These are phyloP conservation scores for Trichoderma sp. DNA, from an alignment of 2,329 filamentous ascomycete genomes.

Conservation along the genomic window DNA sequence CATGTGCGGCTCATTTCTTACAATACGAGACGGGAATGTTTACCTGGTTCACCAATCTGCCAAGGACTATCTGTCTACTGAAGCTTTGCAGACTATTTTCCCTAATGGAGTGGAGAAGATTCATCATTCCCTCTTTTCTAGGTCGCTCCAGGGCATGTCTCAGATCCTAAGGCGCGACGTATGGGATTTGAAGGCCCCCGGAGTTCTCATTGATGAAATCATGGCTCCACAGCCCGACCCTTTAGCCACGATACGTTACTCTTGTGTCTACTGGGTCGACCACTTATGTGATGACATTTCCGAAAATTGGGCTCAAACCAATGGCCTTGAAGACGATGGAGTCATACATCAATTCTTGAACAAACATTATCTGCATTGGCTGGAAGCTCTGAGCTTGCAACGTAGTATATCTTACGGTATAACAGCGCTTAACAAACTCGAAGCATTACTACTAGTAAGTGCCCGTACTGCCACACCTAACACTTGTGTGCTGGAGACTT, in stretches of 20 bases:
- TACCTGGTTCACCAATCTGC: background rate
- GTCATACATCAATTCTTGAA: background rate
- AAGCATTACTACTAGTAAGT: background rate
- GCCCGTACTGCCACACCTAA: background rate
- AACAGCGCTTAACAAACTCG: conserved; percentile 1
- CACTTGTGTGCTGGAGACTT: background rate
- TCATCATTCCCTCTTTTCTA: background rate
- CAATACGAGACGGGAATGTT: background rate
- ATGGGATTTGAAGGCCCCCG: background rate
- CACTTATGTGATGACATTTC: background rate
- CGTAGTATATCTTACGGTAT: conserved; percentile 24
- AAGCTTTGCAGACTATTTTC: background rate
- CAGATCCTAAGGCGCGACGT: background rate
- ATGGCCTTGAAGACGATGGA: background rate
- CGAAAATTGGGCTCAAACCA: background rate
- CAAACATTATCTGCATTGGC: conserved; percentile 35
- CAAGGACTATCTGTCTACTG: background rate
- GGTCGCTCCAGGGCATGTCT: background rate
- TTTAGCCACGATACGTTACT: background rate
- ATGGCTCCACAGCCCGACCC: background rate
- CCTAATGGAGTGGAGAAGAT: background rate
- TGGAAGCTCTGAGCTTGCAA: conserved; percentile 41
- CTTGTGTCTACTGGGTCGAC: background rate
- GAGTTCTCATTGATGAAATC: background rate
- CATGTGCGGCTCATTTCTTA: background rate